phyloP scores from a whole-genome alignment of 345 rosid genomes.

The Hibiscus syriacus region DNA sequence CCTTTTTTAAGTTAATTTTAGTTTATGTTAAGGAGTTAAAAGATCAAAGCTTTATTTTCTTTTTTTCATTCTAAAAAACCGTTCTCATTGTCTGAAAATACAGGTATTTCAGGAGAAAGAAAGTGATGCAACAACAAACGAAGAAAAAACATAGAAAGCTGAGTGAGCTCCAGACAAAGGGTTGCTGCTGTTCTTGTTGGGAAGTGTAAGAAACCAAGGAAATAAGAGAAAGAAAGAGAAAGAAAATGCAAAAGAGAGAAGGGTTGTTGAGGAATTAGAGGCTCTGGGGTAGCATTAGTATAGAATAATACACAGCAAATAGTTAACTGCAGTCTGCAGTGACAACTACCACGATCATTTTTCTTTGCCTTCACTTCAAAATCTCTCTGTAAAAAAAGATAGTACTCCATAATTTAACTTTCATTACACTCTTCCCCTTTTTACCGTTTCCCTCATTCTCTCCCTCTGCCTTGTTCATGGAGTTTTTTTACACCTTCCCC shows the following conservation, averaged over 20 bases:
- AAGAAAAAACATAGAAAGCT: not conserved
- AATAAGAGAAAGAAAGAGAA: constrained; percentile 4
- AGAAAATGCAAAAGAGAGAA: constrained; percentile 15
- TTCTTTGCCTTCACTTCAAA: constrained; percentile 58
- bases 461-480: not conserved
- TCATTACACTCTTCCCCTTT: constrained; percentile 44
- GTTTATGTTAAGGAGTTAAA: not conserved
- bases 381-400: not conserved
- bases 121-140: constrained; percentile 29
- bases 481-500: no score
- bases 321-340: constrained; percentile 38
- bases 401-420: no score
- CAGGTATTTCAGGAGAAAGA: constrained; percentile 22
- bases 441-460: constrained; percentile 18
- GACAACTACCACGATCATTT: constrained; percentile 60
- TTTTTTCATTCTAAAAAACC: not conserved
- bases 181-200: not conserved
- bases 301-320: constrained; percentile 2
- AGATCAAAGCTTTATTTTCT: constrained; percentile 8
- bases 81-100: constrained; percentile 25
- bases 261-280: constrained; percentile 38
- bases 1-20: not conserved
- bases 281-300: not conserved
- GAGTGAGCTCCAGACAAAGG: constrained; percentile 26
- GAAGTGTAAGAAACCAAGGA: constrained; percentile 5